Conservation (phyloP, 2,329 filamentous ascomycete species). For the Ascochyta fabae region DNA sequence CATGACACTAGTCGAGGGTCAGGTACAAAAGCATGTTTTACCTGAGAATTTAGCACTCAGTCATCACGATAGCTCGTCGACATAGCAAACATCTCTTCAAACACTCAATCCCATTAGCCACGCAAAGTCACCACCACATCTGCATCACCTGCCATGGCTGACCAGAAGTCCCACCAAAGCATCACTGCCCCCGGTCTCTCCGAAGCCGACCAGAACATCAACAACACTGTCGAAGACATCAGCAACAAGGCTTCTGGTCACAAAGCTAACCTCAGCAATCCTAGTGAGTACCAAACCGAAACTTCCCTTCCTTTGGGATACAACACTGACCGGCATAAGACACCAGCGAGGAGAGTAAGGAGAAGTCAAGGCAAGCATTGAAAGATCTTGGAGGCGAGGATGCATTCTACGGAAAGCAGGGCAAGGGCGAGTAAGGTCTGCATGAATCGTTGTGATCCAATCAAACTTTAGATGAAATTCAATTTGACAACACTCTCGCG, state of each 20-base stretch:
- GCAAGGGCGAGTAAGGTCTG: constrained; percentile 47
- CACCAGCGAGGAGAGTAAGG: constrained; percentile 48
- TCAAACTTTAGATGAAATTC: too few species aligned
- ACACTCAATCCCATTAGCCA: too few species aligned
- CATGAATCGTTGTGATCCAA: background rate
- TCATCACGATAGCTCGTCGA: background rate
- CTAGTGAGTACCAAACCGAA: constrained; percentile 42
- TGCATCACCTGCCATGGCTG: background rate
- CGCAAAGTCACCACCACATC: background rate
- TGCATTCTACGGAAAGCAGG: constrained; percentile 53
- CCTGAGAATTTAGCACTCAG: background rate
- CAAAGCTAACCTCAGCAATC: constrained; percentile 57
- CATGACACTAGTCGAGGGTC: background rate
- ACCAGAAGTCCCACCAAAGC: constrained; percentile 15
- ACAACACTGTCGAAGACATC: constrained; percentile 24
- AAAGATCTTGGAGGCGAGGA: constrained; percentile 53
- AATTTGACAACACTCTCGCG: background rate
- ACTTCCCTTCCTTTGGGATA: background rate
- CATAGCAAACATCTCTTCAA: too few species aligned
- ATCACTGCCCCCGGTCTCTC: constrained; percentile 18
- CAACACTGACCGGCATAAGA: background rate
- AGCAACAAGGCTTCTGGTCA: constrained; percentile 43
- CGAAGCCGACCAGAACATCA: constrained; percentile 22
- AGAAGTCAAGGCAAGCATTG: constrained; percentile 52
- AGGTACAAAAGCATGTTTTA: background rate